Conservation (phyloP, 2,329 filamentous ascomycete genomes). For the Aureobasidium sp. region DNA sequence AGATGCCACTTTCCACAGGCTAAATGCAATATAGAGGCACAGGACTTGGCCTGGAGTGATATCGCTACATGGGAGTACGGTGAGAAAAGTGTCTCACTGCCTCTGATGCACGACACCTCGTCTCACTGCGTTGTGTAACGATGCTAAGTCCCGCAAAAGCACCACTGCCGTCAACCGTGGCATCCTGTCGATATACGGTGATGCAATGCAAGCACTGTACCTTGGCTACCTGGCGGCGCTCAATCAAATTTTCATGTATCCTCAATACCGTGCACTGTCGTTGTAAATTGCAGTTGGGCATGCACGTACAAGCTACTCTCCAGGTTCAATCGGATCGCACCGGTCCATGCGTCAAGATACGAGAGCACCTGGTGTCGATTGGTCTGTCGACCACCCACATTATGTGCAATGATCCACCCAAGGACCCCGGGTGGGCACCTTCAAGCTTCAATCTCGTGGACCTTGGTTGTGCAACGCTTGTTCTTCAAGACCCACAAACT, state of each 20-base stretch:
- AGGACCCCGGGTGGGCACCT: background rate
- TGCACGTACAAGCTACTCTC: background rate
- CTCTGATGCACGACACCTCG: slow-evolving; percentile 5
- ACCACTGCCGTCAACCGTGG: background rate
- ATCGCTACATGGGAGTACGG: background rate
- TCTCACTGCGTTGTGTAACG: slow-evolving; percentile 2
- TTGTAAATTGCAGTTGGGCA: background rate
- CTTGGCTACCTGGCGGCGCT: background rate
- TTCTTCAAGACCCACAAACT: background rate
- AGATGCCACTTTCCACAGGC: background rate
- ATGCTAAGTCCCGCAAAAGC: background rate
- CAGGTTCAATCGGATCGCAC: background rate
- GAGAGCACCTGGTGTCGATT: background rate
- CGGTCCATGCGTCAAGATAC: slow-evolving; percentile 3
- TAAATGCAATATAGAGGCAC: background rate
- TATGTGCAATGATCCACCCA: background rate
- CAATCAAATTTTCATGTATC: slow-evolving; percentile 1
- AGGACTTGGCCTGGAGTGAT: background rate
- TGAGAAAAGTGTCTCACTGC: background rate
- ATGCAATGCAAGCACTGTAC: slow-evolving; percentile 1
- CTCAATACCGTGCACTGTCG: slow-evolving; percentile 2
- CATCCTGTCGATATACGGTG: background rate
- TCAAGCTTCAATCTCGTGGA: background rate
- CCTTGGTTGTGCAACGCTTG: background rate
- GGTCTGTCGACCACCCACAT: background rate